A percentile compares a stretch with the other conserved stretches of the same genome.
phyloP scores from a whole-genome alignment of 2,329 filamentous ascomycete genomes.

The Lasiodiplodia citricola region DNA sequence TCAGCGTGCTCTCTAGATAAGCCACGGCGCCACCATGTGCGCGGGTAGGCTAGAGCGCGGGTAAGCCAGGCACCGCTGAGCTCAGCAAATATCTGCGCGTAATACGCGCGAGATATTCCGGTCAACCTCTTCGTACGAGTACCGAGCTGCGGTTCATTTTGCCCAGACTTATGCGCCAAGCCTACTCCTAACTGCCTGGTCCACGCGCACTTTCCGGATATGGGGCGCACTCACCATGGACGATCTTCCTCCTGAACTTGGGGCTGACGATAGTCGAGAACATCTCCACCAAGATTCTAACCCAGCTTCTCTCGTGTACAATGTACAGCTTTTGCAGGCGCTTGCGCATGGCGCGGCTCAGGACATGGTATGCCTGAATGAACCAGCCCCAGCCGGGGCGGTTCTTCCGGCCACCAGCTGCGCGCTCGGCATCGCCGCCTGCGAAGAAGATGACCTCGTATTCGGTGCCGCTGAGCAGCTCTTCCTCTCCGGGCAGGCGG shows the following conservation, averaged over 20 bases:
- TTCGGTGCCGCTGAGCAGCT: constrained; percentile 58
- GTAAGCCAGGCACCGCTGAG: constrained; percentile 20
- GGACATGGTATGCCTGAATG: constrained; percentile 61
- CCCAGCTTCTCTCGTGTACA: constrained; percentile 63
- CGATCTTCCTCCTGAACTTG: constrained; percentile 63
- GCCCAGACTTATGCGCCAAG: not conserved
- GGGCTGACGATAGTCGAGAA: constrained; percentile 63
- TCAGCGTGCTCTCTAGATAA: not conserved
- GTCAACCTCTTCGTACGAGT: not conserved
- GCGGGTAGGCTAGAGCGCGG: not conserved
- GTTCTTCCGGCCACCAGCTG: constrained; percentile 47
- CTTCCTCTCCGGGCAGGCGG: constrained; percentile 60
- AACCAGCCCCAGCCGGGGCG: constrained; percentile 62
- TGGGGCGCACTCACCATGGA: constrained; percentile 50
- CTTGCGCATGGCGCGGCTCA: constrained; percentile 61
- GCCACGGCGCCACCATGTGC: not conserved
- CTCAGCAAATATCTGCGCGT: constrained; percentile 2
- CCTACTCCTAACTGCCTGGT: not conserved
- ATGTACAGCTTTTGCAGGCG: constrained; percentile 62
- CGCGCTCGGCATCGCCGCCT: constrained; percentile 51
- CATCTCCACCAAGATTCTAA: constrained; percentile 60
- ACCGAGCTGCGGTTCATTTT: not conserved
- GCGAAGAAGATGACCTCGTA: constrained; percentile 65
- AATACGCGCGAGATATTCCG: not conserved
- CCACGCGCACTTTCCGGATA: not conserved